Evolutionary conservation across 179 eudicot species (phyloP).

Genomic region (Heliamphora pulchella): DNA sequence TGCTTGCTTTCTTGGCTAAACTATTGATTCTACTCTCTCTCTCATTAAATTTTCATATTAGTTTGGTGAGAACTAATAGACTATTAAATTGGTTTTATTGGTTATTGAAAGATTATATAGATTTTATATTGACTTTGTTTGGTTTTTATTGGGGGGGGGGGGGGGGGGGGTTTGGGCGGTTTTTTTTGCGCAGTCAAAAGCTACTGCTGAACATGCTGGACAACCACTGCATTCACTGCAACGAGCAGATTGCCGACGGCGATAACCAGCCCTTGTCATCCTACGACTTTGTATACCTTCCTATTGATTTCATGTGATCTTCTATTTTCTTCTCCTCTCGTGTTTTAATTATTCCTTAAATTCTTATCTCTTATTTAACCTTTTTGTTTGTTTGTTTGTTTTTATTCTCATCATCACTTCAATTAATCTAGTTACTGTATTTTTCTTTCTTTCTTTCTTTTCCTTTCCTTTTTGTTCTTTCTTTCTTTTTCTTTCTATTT

Average conservation of each 20-base stretch:
- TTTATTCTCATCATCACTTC: no score
- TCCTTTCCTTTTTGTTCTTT: neutral
- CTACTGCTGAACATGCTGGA: slow-evolving; percentile 89
- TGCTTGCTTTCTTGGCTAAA: neutral
- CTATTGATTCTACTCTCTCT: neutral
- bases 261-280: slow-evolving; percentile 62
- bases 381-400: neutral
- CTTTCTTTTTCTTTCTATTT: neutral
- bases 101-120: neutral
- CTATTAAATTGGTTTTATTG: neutral
- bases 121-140: neutral
- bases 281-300: slow-evolving; percentile 90
- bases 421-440: neutral
- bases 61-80: neutral
- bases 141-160: neutral
- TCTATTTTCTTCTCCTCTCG: neutral
- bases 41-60: neutral
- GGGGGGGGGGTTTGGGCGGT: no score
- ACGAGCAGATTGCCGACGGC: slow-evolving; percentile 54
- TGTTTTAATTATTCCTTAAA: no score
- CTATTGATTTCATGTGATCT: slow-evolving; percentile 82
- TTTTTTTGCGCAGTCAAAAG: slow-evolving; percentile 94
- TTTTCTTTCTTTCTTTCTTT: neutral
- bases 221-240: slow-evolving; percentile 95
- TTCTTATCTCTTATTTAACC: no score